Evolutionary conservation across 305 asterid species (phyloP), one percentile per base, ranked within the genome.

Genomic region (Fraxinus paxiana): DNA sequence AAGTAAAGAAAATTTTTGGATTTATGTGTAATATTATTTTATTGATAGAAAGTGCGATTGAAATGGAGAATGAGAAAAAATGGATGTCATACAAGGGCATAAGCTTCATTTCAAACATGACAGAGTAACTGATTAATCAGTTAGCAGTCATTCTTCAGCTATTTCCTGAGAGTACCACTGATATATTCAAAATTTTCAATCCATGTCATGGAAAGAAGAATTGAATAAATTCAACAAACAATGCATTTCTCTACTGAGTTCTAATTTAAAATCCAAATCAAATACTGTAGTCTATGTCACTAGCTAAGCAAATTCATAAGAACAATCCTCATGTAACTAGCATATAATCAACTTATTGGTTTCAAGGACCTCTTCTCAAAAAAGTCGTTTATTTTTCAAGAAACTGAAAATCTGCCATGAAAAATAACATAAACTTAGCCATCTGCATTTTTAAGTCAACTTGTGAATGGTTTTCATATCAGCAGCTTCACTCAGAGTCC

Each of bases 391-490:
- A 38, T 78, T 65, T 48, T 78, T 41, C 61, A 61, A 15, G 6
- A 65, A 78, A n/a, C 0, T 7, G 56, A 38, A 38, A 67, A 67
- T 67, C 73, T 26, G 8, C 35, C 22, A 67, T 33, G 18, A 67
- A 67, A 28, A 67, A 28, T 13, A 67, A 1, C 70, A 28, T 13
- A 63, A 12, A 20, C 73, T 67, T 28, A 30, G 38, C 73, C 38
- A 33, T 28, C 38, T 67, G 38, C 18, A 12, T 81, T 79, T 73
- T 84, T 87, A 91, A 73, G 84, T 82, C 77, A 95, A 81, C 91
- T 85, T 93, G 91, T 94, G 98, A 63, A 95, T 95, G 37, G 97
- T 90, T 79, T 92, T 90, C 99, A 95, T 93, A 88, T 95, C 99
- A 17, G 82, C 88, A 3, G 89, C 95, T 76, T 90, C 96, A 1